Conservation (phyloP, 345 rosid genomes). For the Luvunga scandens region DNA sequence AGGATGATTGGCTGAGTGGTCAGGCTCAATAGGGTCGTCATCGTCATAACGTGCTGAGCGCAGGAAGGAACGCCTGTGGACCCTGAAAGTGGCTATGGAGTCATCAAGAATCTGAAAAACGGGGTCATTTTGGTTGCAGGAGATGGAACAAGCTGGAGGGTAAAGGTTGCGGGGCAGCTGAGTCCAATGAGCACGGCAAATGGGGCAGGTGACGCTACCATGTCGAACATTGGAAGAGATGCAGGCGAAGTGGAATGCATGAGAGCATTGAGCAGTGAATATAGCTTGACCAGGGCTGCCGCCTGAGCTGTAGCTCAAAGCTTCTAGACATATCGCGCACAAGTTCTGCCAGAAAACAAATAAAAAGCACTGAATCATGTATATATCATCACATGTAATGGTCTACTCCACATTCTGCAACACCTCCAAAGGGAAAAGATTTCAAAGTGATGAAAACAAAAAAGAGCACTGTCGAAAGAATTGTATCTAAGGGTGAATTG, state of each 20-base stretch:
- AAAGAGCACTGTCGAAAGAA: neutral
- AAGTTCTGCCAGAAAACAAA: conserved; percentile 45
- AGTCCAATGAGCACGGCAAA: conserved; percentile 91
- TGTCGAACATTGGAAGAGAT: conserved; percentile 86
- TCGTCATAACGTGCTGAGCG: conserved; percentile 81
- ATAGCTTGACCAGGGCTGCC: conserved; percentile 65
- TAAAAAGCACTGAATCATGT: neutral
- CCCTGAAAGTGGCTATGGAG: conserved; percentile 71
- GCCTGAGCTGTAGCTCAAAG: conserved; percentile 56
- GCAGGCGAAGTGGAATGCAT: conserved; percentile 77
- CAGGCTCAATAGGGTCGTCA: conserved; percentile 72
- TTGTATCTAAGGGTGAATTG: neutral
- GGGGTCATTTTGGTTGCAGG: conserved; percentile 58
- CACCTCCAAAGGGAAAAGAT: neutral
- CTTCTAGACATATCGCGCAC: conserved; percentile 82
- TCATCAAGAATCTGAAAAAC: conserved; percentile 69
- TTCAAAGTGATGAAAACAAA: too few species aligned
- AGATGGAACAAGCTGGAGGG: conserved; percentile 42
- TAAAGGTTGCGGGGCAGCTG: conserved; percentile 74
- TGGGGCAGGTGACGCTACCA: conserved; percentile 83
- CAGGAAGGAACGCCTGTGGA: conserved; percentile 69
- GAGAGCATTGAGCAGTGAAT: conserved; percentile 90
- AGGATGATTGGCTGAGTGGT: conserved; percentile 40
- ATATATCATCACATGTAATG: neutral
- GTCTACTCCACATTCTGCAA: neutral